Base-by-base conservation (phyloP, 164 flowering plant species). In the Akebia trifoliata region DNA sequence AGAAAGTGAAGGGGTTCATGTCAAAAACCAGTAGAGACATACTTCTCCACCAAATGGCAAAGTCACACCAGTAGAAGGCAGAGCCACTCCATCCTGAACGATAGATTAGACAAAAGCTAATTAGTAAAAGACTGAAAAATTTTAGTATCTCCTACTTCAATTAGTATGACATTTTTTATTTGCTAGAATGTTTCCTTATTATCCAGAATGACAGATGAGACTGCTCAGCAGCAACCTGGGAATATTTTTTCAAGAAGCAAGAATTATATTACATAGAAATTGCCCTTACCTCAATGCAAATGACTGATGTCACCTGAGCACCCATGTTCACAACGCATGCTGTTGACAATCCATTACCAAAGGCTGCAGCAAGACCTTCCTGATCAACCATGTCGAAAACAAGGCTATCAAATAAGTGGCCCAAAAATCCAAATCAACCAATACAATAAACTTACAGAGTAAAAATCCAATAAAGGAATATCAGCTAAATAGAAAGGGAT, bases 11-110 rank as follows among this genome's bases (percentile, higher is more conserved):
- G 8, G 17, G 11, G 17, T 34, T 24, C 10, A 31, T 14, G 24
- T 31, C 28, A 62, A 48, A 28, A 57, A 25, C 2, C 28, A 52
- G 45, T 46, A 44, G 25, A 15, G 43, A 17, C 62, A 42, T 51
- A 94, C 99, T 87, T 94, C 99, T 72, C 99, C 99, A 42, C 99
- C 99, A 66, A 75, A 88, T 28, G 93, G 78, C 59, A 94, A 64
- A 20, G 87, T 82, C 73, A 88, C 79, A 61, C 78, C 79, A 4
- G 99, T 86, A 53, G 72, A 61, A 54, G 99, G 97, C 51, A 94
- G 66, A 69, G 89, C 79, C 43, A 80, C 96, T 68, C 97, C 96
- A 78, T 94, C 99, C 99, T 93, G 78, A 69, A 73, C 32, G 78
- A 50, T 26, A 72, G 28, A 35, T 43, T 5, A 18, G 22, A 48